Conservation (phyloP, 805 yeast genomes). For the Candida sphagnicola region DNA sequence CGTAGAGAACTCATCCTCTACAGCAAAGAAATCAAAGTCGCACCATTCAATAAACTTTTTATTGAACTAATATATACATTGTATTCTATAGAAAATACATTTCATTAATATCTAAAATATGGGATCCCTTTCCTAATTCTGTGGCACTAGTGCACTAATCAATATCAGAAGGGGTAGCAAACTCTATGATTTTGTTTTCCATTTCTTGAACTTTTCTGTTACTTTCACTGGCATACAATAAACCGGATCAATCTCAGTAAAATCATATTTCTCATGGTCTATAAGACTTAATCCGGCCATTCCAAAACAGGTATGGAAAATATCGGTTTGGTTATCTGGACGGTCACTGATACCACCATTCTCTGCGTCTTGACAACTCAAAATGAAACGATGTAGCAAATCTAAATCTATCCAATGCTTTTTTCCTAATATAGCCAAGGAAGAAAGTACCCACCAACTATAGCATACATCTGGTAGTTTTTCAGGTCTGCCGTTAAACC, state of each 20-base stretch:
- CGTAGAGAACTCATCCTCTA: conserved; percentile 19
- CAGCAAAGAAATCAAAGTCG: conserved; percentile 4
- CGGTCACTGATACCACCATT: conserved; percentile 93
- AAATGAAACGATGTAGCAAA: conserved; percentile 61
- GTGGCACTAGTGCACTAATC: too few relatives aligned
- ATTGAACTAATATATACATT: neutral
- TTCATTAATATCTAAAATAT: too few relatives aligned
- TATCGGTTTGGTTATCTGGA: conserved; percentile 86
- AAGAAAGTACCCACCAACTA: conserved; percentile 94
- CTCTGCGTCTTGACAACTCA: conserved; percentile 70
- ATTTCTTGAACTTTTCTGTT: conserved; percentile 28
- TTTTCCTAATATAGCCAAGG: conserved; percentile 61
- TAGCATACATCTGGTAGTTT: conserved; percentile 97
- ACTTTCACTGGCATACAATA: conserved; percentile 73
- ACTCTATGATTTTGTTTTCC: conserved; percentile 56
- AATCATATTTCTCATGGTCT: conserved; percentile 47
- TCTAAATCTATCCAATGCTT: conserved; percentile 74
- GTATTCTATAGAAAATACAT: too few relatives aligned
- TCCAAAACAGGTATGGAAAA: conserved; percentile 89
- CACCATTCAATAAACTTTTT: conserved; percentile 7
- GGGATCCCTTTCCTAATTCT: too few relatives aligned
- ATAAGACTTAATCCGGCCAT: conserved; percentile 81
- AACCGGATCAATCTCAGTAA: conserved; percentile 73
- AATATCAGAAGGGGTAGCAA: too few relatives aligned
- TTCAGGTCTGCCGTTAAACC: conserved; percentile 94